Evolutionary conservation across 1,284 basidiomycete species (phyloP).

Genomic region (Vanrija humicola): DNA sequence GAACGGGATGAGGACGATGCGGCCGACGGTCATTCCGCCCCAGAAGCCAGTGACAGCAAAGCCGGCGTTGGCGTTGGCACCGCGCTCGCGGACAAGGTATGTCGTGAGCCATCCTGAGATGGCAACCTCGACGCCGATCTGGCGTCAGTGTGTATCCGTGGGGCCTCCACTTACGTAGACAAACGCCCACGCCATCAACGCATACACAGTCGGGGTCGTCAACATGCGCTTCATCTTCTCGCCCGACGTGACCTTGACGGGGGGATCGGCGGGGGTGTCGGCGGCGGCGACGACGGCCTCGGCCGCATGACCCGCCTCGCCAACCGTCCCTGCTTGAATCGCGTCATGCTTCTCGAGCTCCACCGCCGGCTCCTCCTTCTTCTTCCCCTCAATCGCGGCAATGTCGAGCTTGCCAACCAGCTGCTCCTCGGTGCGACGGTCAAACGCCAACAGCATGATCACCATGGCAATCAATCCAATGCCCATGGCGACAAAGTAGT

Average conservation of each 20-base stretch:
- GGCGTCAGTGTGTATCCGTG: neutral
- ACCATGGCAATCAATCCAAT: conserved; percentile 5
- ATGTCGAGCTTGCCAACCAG: neutral
- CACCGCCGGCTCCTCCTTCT: neutral
- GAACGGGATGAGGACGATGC: conserved; percentile 22
- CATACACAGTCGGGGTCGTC: conserved; percentile 3
- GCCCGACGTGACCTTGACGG: neutral
- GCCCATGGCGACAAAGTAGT: conserved; percentile 17
- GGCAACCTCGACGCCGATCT: conserved; percentile 16
- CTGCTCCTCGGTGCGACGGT: conserved; percentile 17
- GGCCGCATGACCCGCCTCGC: neutral
- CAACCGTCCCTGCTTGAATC: neutral
- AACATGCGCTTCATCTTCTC: conserved; percentile 18
- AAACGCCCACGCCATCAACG: conserved; percentile 10
- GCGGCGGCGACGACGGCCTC: neutral
- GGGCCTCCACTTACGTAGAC: conserved; percentile 9
- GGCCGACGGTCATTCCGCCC: conserved; percentile 22
- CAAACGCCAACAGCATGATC: conserved; percentile 15
- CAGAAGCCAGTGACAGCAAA: conserved; percentile 22
- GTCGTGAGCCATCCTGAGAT: conserved; percentile 11
- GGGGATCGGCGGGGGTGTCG: neutral
- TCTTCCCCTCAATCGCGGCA: conserved; percentile 1
- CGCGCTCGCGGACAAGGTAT: conserved; percentile 19
- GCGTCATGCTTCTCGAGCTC: neutral
- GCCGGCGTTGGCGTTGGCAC: conserved; percentile 12